Base-by-base conservation (phyloP, 2,329 filamentous ascomycete species). In the Blastomyces parvus region DNA sequence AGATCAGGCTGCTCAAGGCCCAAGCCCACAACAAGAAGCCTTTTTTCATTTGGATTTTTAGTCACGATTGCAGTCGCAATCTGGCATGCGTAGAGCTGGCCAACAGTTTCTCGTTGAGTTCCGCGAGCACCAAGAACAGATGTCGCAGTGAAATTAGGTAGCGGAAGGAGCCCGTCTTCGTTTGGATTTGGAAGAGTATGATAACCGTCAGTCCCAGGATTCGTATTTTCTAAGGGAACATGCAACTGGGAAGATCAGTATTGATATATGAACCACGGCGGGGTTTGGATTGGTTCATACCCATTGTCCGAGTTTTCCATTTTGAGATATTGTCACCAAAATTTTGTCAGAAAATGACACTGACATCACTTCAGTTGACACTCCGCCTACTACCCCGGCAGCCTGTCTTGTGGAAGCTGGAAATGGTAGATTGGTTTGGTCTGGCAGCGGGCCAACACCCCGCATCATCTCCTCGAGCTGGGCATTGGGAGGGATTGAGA, bases 281-380 rank as follows among this genome's bases (percentile, higher is more conserved):
- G 11, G 14, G n/a, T 59, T 27, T 19, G n/a, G 27, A 36, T 59
- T 17, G 9, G 13, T 42, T 73, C 79, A 62, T 80, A 97, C 91
- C 94, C 94, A 99, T 81, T 97, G 94, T 25, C 90, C 89, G 57
- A 97, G 78, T 64, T 88, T 84, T 7, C 92, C 93, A 65, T 88
- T 84, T 77, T 97, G 94, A 0, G 89, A 90, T 64, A 97, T 83
- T 0, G 91, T 97, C 66, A 99, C 80, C 69, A 99, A 78, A 70
- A 99, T 91, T 76, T 91, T 96, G 82, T 97, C 94, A 9, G 87
- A 83, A 76, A 97, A 97, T 69, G 82, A 85, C 62, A 91, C 80
- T 13, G 83, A 82, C 48, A 85, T 86, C 42, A 90, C 87, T 67
- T 91, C 86, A 1, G 94, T 97, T 44, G 82, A 75, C 27, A 87